phyloP scores from a whole-genome alignment of 2,329 filamentous ascomycete species.

The Colletotrichum tropicale region DNA sequence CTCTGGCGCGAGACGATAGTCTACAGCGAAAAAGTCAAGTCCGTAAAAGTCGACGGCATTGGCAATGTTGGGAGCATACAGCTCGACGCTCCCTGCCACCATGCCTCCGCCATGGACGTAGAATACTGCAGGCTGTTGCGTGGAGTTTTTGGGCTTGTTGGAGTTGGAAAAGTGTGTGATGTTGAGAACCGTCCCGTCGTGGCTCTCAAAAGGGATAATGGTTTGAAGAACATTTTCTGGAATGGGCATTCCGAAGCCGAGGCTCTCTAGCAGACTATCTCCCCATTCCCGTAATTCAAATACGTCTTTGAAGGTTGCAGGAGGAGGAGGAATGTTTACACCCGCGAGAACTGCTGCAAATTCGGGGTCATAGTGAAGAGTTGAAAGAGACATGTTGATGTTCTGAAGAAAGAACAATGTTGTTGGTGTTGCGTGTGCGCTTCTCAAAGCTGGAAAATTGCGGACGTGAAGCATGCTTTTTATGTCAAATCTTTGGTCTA shows the following conservation, averaged over 20 bases:
- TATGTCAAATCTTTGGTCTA: neutral
- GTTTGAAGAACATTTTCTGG: slow-evolving; percentile 8
- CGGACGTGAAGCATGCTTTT: neutral
- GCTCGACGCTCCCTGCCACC: slow-evolving; percentile 31
- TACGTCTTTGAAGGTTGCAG: neutral
- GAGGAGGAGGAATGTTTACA: neutral
- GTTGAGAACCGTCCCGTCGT: slow-evolving; percentile 20
- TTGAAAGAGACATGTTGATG: neutral
- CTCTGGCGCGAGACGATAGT: slow-evolving; percentile 49
- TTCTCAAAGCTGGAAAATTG: neutral
- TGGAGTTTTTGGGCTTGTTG: neutral
- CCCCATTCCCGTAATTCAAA: neutral
- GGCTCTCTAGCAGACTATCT: neutral
- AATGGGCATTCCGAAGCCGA: neutral
- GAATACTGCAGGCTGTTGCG: slow-evolving; percentile 30
- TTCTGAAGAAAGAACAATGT: neutral
- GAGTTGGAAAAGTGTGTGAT: slow-evolving; percentile 20
- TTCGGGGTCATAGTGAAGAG: neutral
- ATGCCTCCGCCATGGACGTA: slow-evolving; percentile 47
- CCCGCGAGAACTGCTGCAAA: neutral
- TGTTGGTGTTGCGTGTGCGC: neutral
- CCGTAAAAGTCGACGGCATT: slow-evolving; percentile 27
- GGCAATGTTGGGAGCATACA: slow-evolving; percentile 27
- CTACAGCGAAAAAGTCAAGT: slow-evolving; percentile 38
- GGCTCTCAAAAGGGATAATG: slow-evolving; percentile 18